phyloP scores from a whole-genome alignment of 441 rosid genomes.

The Populus tomentosa region DNA sequence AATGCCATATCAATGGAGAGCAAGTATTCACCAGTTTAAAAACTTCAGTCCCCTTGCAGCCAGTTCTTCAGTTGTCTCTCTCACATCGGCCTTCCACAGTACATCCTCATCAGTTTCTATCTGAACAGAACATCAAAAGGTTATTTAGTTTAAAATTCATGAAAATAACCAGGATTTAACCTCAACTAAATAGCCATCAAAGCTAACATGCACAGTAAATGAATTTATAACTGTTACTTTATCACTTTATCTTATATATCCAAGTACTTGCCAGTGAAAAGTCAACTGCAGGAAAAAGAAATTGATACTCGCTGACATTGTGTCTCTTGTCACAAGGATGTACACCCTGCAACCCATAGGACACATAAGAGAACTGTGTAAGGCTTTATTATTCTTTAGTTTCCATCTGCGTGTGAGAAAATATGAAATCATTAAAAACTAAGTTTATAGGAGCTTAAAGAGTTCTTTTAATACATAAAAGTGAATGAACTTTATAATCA shows the following conservation, averaged over 20 bases:
- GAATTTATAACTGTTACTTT: slow-evolving; percentile 13
- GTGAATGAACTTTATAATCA: background rate
- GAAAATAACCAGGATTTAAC: slow-evolving; percentile 16
- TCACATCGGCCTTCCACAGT: slow-evolving; percentile 70
- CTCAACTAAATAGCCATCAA: slow-evolving; percentile 17
- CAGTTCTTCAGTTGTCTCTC: slow-evolving; percentile 80
- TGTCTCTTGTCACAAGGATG: slow-evolving; percentile 92
- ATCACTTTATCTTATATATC: slow-evolving; percentile 24
- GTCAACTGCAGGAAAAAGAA: slow-evolving; percentile 90
- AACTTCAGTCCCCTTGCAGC: slow-evolving; percentile 74
- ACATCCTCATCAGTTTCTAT: slow-evolving; percentile 69
- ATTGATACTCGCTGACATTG: slow-evolving; percentile 66
- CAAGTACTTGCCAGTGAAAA: slow-evolving; percentile 79
- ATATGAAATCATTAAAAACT: background rate
- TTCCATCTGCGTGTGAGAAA: background rate
- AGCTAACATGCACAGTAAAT: slow-evolving; percentile 1
- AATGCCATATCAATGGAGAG: background rate
- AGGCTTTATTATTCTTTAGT: background rate
- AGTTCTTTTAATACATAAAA: background rate
- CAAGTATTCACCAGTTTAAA: slow-evolving; percentile 57
- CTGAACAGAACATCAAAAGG: slow-evolving; percentile 38
- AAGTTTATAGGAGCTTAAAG: background rate
- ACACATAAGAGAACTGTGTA: background rate
- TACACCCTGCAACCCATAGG: slow-evolving; percentile 62
- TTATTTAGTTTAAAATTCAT: slow-evolving; percentile 14